A percentile compares a stretch with the other conserved stretches of the same genome.
phyloP scores from a whole-genome alignment of 441 rosid species.

The Mallotus repandus region DNA sequence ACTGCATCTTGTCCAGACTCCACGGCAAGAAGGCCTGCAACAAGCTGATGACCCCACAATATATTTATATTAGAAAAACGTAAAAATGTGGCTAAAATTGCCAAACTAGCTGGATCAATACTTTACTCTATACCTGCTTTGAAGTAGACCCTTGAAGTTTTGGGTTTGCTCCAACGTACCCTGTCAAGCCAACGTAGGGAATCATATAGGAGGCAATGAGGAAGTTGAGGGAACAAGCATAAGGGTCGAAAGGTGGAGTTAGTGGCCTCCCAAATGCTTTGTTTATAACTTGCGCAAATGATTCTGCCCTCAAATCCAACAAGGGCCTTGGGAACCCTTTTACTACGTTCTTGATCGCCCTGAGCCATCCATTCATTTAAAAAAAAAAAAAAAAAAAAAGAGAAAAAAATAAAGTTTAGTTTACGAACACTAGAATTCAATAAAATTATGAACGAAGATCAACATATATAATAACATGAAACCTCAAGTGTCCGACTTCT shows the following conservation, averaged over 20 bases:
- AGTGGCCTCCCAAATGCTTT: constrained; percentile 51
- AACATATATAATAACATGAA: too few species aligned
- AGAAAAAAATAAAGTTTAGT: too few species aligned
- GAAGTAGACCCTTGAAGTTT: constrained; percentile 44
- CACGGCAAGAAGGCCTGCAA: constrained; percentile 74
- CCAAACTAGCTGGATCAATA: too few species aligned
- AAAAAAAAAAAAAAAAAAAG: too few species aligned
- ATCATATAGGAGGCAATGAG: constrained; percentile 76
- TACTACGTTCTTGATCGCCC: constrained; percentile 65
- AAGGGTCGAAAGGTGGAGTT: constrained; percentile 78
- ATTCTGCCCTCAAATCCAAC: constrained; percentile 55
- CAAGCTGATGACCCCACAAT: constrained; percentile 41
- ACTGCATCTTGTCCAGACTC: constrained; percentile 91
- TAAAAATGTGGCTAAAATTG: too few species aligned
- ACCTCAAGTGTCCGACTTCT: constrained; percentile 95
- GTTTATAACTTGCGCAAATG: constrained; percentile 60
- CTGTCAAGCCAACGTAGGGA: constrained; percentile 85
- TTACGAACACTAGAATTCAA: not conserved
- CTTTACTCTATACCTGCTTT: constrained; percentile 36
- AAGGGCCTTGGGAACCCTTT: constrained; percentile 82
- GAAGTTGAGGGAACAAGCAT: constrained; percentile 50
- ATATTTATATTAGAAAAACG: too few species aligned
- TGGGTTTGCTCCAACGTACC: constrained; percentile 79
- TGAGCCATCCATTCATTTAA: constrained; percentile 11
- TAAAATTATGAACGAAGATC: not conserved